These are phyloP conservation scores for Diplodia intermedia DNA, from an alignment of 2,329 filamentous ascomycete genomes.

Conservation along the genomic window DNA sequence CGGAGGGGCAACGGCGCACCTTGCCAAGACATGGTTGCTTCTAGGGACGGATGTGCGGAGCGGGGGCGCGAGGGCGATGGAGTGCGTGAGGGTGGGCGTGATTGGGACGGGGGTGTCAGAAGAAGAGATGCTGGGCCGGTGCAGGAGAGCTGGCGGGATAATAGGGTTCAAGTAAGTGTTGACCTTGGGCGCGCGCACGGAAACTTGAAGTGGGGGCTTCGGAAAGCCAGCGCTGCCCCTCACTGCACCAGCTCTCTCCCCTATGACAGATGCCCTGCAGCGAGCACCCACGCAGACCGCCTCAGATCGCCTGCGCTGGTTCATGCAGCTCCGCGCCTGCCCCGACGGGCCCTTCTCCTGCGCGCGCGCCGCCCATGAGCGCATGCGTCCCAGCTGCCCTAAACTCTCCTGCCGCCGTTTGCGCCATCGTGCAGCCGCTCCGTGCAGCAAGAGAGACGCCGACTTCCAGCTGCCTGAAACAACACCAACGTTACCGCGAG, in stretches of 20 bases:
- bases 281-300: constrained; percentile 25
- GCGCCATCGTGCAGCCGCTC: constrained; percentile 41
- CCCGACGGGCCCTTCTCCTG: constrained; percentile 9
- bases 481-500: constrained; percentile 1
- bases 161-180: constrained; percentile 34
- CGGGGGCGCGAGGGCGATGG: constrained; percentile 22
- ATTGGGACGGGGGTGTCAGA: constrained; percentile 37
- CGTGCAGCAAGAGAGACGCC: constrained; percentile 7
- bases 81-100: constrained; percentile 35
- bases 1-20: constrained; percentile 42
- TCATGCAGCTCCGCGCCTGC: constrained; percentile 23
- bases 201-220: constrained; percentile 32
- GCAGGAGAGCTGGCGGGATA: constrained; percentile 29
- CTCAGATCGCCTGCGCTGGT: constrained; percentile 32
- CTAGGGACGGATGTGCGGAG: constrained; percentile 19
- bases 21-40: constrained; percentile 53
- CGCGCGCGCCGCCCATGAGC: constrained; percentile 12
- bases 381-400: constrained; percentile 4
- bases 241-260: constrained; percentile 23
- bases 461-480: constrained; percentile 1
- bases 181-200: constrained; percentile 29
- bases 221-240: constrained; percentile 30
- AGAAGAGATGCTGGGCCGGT: constrained; percentile 36
- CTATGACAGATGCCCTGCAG: constrained; percentile 16
- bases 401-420: constrained; percentile 36